Evolutionary conservation across 2,329 filamentous ascomycete genomes (phyloP).

Genomic region (Aureobasidium sp.): DNA sequence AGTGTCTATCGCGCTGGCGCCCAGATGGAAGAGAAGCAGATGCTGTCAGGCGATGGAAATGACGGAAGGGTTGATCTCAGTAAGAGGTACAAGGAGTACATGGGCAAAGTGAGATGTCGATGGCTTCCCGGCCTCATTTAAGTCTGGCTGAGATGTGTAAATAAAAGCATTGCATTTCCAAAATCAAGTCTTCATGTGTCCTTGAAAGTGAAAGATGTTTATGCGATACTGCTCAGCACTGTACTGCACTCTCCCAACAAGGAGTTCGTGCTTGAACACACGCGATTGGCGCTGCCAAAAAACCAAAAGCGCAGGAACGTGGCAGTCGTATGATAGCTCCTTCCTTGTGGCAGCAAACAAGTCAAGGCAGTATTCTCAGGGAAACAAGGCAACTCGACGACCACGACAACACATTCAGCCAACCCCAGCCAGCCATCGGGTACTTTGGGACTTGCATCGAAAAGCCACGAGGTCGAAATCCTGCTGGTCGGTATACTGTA

Average conservation of each 20-base stretch:
- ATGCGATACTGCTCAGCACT: too few relatives aligned
- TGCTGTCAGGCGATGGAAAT: not conserved
- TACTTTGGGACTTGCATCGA: not conserved
- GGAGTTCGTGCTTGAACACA: not conserved
- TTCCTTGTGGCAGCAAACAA: not conserved
- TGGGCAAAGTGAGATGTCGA: not conserved
- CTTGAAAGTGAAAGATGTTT: too few relatives aligned
- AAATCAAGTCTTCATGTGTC: not conserved
- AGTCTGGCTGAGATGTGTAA: not conserved
- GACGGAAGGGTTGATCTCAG: not conserved
- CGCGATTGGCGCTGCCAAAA: not conserved
- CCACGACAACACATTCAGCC: not conserved
- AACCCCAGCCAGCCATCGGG: not conserved
- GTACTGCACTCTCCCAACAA: not conserved
- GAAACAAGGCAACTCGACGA: not conserved
- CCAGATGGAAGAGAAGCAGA: not conserved
- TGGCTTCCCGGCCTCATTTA: not conserved
- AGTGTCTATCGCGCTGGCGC: not conserved
- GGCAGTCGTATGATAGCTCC: not conserved
- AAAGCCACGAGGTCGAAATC: not conserved
- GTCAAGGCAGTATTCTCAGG: not conserved
- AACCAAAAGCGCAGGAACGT: not conserved
- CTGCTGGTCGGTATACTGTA: constrained; percentile 12
- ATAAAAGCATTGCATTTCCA: not conserved
- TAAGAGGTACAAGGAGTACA: constrained; percentile 5